These are phyloP conservation scores for Heteromeles arbutifolia DNA, from an alignment of 306 rosid species.

Conservation along the genomic window DNA sequence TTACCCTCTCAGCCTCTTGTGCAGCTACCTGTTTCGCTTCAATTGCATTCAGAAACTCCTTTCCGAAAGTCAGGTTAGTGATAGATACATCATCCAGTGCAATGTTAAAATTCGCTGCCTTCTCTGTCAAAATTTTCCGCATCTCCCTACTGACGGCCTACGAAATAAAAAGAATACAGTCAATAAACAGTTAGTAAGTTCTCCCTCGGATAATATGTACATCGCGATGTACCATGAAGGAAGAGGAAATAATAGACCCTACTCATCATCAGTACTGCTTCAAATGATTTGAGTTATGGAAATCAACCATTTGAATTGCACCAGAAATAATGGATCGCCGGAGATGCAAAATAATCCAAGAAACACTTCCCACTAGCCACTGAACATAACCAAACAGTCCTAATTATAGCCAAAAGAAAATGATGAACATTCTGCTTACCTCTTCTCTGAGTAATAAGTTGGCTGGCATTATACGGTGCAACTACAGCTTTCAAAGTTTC, in stretches of 20 bases:
- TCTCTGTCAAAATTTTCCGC: constrained; percentile 59
- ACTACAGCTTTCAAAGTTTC: constrained; percentile 89
- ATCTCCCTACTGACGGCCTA: constrained; percentile 85
- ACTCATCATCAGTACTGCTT: not conserved
- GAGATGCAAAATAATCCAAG: not conserved
- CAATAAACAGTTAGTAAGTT: not conserved
- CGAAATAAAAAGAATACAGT: not conserved
- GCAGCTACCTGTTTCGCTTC: constrained; percentile 98
- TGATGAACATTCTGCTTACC: constrained; percentile 29
- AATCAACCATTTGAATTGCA: not conserved
- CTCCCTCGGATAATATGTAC: not conserved
- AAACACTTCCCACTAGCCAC: not conserved
- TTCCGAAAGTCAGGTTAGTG: constrained; percentile 63
- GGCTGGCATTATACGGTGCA: constrained; percentile 85
- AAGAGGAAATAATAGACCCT: not conserved
- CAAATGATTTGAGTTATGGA: not conserved
- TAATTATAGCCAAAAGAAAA: not conserved
- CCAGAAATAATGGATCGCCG: not conserved
- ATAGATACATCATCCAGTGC: constrained; percentile 93
- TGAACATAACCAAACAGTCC: not conserved
- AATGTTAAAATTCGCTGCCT: constrained; percentile 73
- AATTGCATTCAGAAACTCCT: constrained; percentile 75
- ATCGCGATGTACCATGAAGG: not conserved
- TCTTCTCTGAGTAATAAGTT: constrained; percentile 89
- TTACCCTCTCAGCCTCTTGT: constrained; percentile 95